Evolutionary conservation across 2,329 filamentous ascomycete genomes (phyloP), one percentile per base, ranked within the genome.

Genomic region (Aspergillus ochraceoroseus): DNA sequence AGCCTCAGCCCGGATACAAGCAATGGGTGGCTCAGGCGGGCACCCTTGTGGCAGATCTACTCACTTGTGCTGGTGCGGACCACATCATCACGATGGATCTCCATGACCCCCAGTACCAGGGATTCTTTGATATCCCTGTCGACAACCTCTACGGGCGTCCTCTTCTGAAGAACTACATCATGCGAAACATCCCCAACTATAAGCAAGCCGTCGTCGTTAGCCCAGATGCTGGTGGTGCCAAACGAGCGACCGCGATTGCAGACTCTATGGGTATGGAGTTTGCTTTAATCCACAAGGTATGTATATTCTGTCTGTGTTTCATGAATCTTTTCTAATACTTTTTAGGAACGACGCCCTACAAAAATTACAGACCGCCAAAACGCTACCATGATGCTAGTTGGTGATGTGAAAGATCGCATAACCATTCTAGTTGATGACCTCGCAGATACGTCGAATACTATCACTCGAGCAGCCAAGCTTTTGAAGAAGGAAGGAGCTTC

Each of bases 1-100:
- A 87, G 62, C 82, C 87, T 13, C 89, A 90, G 62, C 87, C 89
- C 5, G 92, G 92, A 35, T 98, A 98, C 67, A 92, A 92, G 71
- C 87, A 95, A 70, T 98, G 92, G 92, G 90, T 98, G 49, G 92
- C 92, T 14, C 92, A 96, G 70, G 89, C 92, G 28, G 92, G 92
- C 45, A 96, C 89, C 19, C 76, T 98, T 42, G 85, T 98, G 33
- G 92, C 92, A 35, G 89, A 96, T 63, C 79, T 98, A 30, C 74
- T 98, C 51, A 95, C 88, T 27, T 95, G 89, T 67, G 90, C 92
- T 49, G 92, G 92, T 51, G 88, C 92, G 31, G 90, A 98, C 64
- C 92, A 96, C 66, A 83, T 92, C 62, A 95, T 96, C 63, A 95
- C 90, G 20, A 94, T 98, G 85, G 92, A 98, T 61, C 76, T 98